Percentiles rank a stretch among this genome's conserved stretches.
Conservation (phyloP, 352 stramenopile species). For the Globisporangium megalacanthum region DNA sequence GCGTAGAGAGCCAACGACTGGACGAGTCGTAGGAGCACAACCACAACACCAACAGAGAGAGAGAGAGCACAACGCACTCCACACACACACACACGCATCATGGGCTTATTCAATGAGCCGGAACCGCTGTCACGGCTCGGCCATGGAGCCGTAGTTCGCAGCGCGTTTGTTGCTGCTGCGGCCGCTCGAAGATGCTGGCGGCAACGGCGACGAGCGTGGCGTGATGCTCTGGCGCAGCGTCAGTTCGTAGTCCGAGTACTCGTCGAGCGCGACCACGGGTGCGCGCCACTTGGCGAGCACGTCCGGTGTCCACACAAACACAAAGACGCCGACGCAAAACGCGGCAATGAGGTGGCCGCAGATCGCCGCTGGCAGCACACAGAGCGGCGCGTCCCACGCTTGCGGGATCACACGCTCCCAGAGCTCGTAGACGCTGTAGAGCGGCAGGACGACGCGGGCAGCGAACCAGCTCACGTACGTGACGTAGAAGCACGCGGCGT, state of each 20-base stretch:
- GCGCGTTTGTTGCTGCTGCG: conserved; percentile 14
- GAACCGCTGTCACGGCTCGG: conserved; percentile 1
- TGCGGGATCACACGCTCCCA: conserved; percentile 68
- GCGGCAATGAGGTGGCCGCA: conserved; percentile 77
- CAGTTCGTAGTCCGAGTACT: conserved; percentile 75
- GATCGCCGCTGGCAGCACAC: conserved; percentile 53
- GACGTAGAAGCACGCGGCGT: conserved; percentile 64
- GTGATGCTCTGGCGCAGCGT: conserved; percentile 75
- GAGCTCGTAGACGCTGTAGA: conserved; percentile 79
- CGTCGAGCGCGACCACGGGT: conserved; percentile 59
- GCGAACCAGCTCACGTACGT: conserved; percentile 79
- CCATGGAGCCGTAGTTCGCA: conserved; percentile 31
- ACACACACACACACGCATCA: too few species aligned
- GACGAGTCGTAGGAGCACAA: neutral
- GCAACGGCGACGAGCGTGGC: conserved; percentile 53
- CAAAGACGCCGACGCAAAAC: conserved; percentile 78
- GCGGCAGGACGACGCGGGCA: conserved; percentile 62
- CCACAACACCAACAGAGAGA: neutral
- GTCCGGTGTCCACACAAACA: conserved; percentile 81
- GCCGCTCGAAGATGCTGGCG: conserved; percentile 16
- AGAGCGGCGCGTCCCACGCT: conserved; percentile 34
- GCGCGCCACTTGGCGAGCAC: conserved; percentile 70
- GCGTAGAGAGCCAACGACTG: conserved; percentile 10
- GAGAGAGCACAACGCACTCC: neutral
- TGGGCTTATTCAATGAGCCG: too few species aligned